Evolutionary conservation across 495 filamentous ascomycete species (phyloP), one percentile per base, ranked within the genome.

Genomic region (Poronia punctata): DNA sequence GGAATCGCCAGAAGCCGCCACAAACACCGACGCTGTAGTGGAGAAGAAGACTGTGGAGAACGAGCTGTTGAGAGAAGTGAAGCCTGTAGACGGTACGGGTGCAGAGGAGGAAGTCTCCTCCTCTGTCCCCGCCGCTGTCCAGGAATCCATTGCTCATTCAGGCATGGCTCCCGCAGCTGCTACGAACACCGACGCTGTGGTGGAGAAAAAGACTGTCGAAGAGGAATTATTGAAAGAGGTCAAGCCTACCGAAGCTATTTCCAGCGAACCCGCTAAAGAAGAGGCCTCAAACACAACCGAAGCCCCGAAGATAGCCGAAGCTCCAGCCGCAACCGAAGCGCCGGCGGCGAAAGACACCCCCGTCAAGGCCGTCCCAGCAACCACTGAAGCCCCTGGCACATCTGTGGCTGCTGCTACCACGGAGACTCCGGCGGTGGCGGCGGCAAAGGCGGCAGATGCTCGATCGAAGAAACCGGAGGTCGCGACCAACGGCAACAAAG

Each of bases 1-100:
- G 33, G 50, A 64, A 40, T 66, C 66, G 32, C 81, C 86, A 20
- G 86, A 93, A 61, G 86, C 85, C 12, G 76, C 83, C 17, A 76
- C 74, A 17, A 78, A 79, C 59, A 60, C 73, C 14, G 71, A 71
- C 27, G 78, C 76, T 5, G 83, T 92, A 10, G 73, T 76, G 42
- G 83, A 88, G 56, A 95, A 94, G 76, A 78, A 76, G 56, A 78
- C 74, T 10, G 67, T 86, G 27, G 87, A 92, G 62, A 52, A 73
- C 19, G 78, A 89, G 61, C 61, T 88, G 3, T 63, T 79, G 30
- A 61, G 73, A 41, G 52, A 69, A 40, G 61, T 65, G 12, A 56
- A 67, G 46, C 48, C 58, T 2, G 40, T 48, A 38, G 35, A 45
- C n/a, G n/a, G n/a, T n/a, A n/a, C n/a, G 26, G 43, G 52, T 19